phyloP scores from a whole-genome alignment of 805 yeast species.

The Yamadazyma nakazawae region DNA sequence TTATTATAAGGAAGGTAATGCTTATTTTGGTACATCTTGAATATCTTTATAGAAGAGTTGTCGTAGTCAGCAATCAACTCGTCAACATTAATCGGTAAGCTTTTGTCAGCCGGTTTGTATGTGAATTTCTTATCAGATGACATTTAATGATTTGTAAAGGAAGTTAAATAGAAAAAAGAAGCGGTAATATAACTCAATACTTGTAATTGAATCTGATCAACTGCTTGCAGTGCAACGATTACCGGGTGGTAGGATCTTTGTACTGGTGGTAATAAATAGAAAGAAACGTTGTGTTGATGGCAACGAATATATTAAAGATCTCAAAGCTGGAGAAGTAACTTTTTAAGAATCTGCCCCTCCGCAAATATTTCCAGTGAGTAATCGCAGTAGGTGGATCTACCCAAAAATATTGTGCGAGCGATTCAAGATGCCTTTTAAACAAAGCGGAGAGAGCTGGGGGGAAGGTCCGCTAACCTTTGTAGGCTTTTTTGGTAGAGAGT shows the following conservation, averaged over 20 bases:
- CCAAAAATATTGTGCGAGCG: not conserved
- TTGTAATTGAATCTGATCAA: too few species aligned
- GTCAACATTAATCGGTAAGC: constrained; percentile 11
- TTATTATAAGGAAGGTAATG: constrained; percentile 40
- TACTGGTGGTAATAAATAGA: too few species aligned
- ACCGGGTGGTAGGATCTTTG: not conserved
- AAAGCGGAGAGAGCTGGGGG: too few species aligned
- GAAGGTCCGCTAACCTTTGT: too few species aligned
- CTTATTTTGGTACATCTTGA: constrained; percentile 41
- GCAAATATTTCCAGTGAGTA: not conserved
- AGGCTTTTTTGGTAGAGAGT: too few species aligned
- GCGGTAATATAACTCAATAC: too few species aligned
- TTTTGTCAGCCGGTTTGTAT: constrained; percentile 13
- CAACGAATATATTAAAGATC: not conserved
- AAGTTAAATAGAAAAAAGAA: too few species aligned
- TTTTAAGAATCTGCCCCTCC: not conserved
- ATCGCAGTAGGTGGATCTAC: not conserved
- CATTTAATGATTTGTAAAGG: constrained; percentile 1
- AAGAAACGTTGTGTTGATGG: too few species aligned
- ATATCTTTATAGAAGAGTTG: constrained; percentile 34
- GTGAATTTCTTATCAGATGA: constrained; percentile 12
- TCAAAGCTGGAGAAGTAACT: not conserved
- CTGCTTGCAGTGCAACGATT: too few species aligned
- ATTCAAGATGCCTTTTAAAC: not conserved
- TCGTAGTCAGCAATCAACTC: constrained; percentile 32